Evolutionary conservation across 2,329 filamentous ascomycete species (phyloP), one percentile per base, ranked within the genome.

Genomic region (Atkinsonella hypoxylon): DNA sequence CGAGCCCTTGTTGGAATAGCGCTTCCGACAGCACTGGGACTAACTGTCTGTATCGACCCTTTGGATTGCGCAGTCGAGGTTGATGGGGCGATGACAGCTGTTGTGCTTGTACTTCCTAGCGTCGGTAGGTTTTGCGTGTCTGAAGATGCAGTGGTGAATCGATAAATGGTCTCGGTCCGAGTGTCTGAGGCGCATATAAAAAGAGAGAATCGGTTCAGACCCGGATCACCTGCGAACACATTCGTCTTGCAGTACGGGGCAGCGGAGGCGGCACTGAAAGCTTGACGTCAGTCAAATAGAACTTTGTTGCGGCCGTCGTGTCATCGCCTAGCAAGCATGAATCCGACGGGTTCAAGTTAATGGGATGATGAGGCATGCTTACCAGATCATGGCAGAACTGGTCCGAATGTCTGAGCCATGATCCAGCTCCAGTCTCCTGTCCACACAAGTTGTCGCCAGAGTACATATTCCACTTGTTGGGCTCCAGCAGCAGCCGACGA

Each of bases 241-340:
- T 60, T 50, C 26, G 58, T 60, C 50, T 59, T 57, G 49, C 57
- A 60, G 41, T 56, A 58, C 2, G 57, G 57, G 4, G 54, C 49
- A 13, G 45, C 45, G 12, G 50, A 52, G 11, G 43, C 52, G 32
- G 50, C 50, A 47, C 52, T 54, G 30, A 38, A 38, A 38, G 31
- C 15, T 47, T 12, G 42, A 26, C n/a, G 44, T 32, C 47, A 48
- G 42, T 51, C 45, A 31, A 15, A 40, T 18, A n/a, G 22, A 26
- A 3, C 22, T 26, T 6, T 26, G 3, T 6, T 26, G 22, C 22
- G 3, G 3, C 22, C 22, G 22, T 3, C 22, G 22, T 26, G 22
- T 26, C 6, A 26, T 26, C 22, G 22, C 22, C 22, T 6, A 26
- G 22, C 3, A 26, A 6, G 22, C 6, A 6, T 26, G n/a, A 26